These are phyloP conservation scores for Ascochyta lentis DNA, from an alignment of 2,329 filamentous ascomycete species.

Conservation along the genomic window DNA sequence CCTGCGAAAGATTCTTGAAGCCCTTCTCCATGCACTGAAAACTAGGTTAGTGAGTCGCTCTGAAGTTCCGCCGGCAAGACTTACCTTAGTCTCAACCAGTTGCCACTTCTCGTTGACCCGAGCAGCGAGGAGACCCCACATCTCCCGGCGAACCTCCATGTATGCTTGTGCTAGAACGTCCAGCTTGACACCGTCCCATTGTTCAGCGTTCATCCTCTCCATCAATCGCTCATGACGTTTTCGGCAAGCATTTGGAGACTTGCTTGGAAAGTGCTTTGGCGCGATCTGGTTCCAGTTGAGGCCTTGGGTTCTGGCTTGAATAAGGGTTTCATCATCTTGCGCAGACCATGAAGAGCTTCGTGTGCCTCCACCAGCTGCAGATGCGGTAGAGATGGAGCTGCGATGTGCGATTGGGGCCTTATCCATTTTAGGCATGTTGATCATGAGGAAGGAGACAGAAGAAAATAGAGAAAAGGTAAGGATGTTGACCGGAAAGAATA, in stretches of 20 bases:
- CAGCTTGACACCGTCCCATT: constrained; percentile 79
- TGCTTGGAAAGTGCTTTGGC: constrained; percentile 75
- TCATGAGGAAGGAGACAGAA: constrained; percentile 29
- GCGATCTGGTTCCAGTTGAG: constrained; percentile 87
- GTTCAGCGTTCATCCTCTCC: constrained; percentile 74
- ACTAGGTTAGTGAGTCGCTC: constrained; percentile 16
- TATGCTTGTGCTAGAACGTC: constrained; percentile 79
- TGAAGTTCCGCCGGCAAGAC: neutral
- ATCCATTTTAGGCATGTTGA: constrained; percentile 56
- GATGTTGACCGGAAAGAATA: constrained; percentile 22
- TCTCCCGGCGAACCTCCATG: constrained; percentile 78
- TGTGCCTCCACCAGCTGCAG: constrained; percentile 38
- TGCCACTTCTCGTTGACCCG: constrained; percentile 62
- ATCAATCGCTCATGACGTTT: constrained; percentile 87
- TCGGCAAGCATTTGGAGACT: constrained; percentile 82
- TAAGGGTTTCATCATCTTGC: constrained; percentile 75
- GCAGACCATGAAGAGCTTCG: constrained; percentile 68
- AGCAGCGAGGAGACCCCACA: constrained; percentile 79
- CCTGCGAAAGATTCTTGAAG: constrained; percentile 78
- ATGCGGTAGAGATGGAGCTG: constrained; percentile 41
- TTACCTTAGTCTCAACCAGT: constrained; percentile 81
- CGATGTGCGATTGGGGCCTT: constrained; percentile 41
- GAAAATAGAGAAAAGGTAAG: constrained; percentile 22
- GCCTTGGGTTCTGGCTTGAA: constrained; percentile 73
- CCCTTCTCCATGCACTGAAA: constrained; percentile 81